A percentile compares a stretch with the other conserved stretches of the same genome.
These are phyloP conservation scores for Metschnikowia anglica DNA, from an alignment of 805 yeast species.

Conservation along the genomic window DNA sequence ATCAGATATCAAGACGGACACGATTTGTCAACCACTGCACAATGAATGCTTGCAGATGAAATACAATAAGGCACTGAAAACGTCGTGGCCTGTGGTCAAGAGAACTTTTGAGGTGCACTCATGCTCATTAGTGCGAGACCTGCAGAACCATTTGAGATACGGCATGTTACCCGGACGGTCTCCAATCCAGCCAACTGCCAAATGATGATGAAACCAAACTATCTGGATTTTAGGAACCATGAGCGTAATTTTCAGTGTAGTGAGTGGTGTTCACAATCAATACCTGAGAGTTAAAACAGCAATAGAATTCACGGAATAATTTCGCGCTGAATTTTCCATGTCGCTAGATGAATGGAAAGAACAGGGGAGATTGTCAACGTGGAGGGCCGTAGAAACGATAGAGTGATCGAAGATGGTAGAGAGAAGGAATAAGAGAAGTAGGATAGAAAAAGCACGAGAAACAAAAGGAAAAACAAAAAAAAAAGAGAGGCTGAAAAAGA, in stretches of 20 bases:
- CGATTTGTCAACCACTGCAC: background rate
- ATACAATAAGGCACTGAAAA: background rate
- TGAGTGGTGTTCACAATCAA: background rate
- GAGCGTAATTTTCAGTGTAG: background rate
- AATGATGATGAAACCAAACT: background rate
- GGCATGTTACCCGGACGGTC: conserved; percentile 11
- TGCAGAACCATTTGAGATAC: conserved; percentile 8
- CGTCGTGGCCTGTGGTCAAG: conserved; percentile 4
- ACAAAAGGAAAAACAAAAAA: background rate
- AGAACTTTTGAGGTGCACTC: conserved; percentile 11
- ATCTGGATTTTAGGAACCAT: background rate
- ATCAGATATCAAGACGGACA: background rate
- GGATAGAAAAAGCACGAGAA: background rate
- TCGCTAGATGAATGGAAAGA: background rate
- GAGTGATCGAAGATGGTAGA: background rate
- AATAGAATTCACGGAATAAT: background rate
- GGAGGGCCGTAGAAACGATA: background rate
- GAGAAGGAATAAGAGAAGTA: background rate
- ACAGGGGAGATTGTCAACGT: background rate
- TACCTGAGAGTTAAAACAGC: background rate
- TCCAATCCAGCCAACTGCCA: conserved; percentile 3
- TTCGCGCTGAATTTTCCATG: background rate
- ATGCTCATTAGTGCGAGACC: conserved; percentile 11
- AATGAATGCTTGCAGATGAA: background rate
- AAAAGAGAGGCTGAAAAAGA: background rate